A percentile compares a stretch with the other conserved stretches of the same genome.
phyloP scores from a whole-genome alignment of 345 rosid species.

The Dipteronia sinensis region DNA sequence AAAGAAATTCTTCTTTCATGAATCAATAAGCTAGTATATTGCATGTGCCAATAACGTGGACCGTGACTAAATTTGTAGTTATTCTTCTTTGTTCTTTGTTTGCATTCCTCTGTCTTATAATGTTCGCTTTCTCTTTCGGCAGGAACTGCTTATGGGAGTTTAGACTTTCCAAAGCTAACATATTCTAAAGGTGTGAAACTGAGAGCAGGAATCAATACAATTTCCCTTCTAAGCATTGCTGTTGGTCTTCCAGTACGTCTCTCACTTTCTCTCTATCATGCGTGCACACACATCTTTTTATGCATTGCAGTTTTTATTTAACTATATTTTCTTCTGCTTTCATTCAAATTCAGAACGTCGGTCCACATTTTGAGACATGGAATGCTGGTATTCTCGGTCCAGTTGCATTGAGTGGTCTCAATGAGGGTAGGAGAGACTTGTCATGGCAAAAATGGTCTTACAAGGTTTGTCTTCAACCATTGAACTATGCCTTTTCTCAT shows the following conservation, averaged over 20 bases:
- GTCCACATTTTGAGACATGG: conserved; percentile 98
- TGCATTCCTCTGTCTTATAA: neutral
- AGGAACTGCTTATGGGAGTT: conserved; percentile 94
- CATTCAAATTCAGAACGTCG: conserved; percentile 69
- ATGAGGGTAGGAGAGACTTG: conserved; percentile 79
- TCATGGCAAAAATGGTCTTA: conserved; percentile 99
- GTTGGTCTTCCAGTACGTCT: conserved; percentile 94
- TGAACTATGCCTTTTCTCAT: neutral
- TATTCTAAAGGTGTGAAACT: conserved; percentile 66
- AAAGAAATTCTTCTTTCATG: neutral
- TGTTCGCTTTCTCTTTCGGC: conserved; percentile 17
- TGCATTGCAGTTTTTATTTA: conserved; percentile 12
- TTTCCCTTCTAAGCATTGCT: conserved; percentile 83
- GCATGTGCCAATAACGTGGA: neutral
- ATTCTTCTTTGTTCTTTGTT: too few relatives aligned
- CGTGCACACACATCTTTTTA: neutral
- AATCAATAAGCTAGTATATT: neutral
- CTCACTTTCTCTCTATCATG: neutral
- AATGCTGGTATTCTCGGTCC: conserved; percentile 98
- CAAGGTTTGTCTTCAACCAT: conserved; percentile 54
- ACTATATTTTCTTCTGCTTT: conserved; percentile 22
- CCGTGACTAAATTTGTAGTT: neutral
- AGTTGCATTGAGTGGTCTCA: conserved; percentile 70
- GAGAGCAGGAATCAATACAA: conserved; percentile 84
- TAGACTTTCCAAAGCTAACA: conserved; percentile 85